A percentile compares a stretch with the other conserved stretches of the same genome.
Conservation (phyloP, 495 filamentous ascomycete genomes). For the Neurospora sp. region DNA sequence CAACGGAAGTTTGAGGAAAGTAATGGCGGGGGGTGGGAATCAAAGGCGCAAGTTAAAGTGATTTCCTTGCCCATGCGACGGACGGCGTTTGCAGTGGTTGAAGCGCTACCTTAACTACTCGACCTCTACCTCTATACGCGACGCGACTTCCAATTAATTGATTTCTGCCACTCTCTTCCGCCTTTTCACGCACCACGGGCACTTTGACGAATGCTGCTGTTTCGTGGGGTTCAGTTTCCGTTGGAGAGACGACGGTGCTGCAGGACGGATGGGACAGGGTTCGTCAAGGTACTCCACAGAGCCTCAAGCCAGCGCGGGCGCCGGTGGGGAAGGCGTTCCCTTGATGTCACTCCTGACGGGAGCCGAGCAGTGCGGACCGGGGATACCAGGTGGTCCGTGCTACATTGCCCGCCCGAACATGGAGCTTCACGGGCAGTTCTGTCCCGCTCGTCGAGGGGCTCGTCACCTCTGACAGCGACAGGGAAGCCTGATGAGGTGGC, state of each 20-base stretch:
- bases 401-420: background rate
- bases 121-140: conserved; percentile 3
- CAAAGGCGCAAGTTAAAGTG: background rate
- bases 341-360: background rate
- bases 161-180: background rate
- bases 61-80: background rate
- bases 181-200: background rate
- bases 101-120: background rate
- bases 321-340: background rate
- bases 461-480: background rate
- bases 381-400: background rate
- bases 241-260: background rate
- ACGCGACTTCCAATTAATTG: conserved; percentile 18
- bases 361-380: background rate
- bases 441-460: background rate
- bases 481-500: background rate
- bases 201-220: background rate
- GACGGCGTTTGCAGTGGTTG: background rate
- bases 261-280: background rate
- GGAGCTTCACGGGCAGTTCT: background rate
- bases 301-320: background rate
- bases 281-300: background rate
- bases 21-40: background rate
- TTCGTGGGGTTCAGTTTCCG: background rate
- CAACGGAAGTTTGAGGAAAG: background rate